phyloP scores from a whole-genome alignment of 2,329 filamentous ascomycete genomes.

The Ustilaginoidea virens region DNA sequence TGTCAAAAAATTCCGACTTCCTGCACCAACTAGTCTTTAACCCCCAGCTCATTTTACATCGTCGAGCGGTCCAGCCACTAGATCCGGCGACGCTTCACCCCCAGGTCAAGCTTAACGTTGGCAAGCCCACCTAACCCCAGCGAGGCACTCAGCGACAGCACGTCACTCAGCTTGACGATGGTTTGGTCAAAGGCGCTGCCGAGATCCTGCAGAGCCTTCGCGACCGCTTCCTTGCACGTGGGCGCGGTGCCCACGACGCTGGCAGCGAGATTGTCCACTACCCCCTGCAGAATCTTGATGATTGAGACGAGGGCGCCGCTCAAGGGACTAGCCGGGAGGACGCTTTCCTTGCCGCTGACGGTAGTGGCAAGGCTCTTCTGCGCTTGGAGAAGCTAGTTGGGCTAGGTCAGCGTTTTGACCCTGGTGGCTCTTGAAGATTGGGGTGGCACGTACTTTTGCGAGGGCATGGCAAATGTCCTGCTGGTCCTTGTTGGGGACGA shows the following conservation, averaged over 20 bases:
- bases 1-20: too few relatives aligned
- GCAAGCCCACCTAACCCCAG: neutral
- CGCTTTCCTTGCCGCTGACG: conserved; percentile 5
- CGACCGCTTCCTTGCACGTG: conserved; percentile 4
- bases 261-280: conserved; percentile 8
- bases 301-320: conserved; percentile 5
- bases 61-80: too few relatives aligned
- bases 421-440: too few relatives aligned
- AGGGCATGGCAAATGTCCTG: too few relatives aligned
- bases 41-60: too few relatives aligned
- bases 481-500: too few relatives aligned
- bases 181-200: neutral
- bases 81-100: too few relatives aligned
- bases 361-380: conserved; percentile 7
- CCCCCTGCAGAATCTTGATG: conserved; percentile 6
- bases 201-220: conserved; percentile 1
- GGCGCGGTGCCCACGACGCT: conserved; percentile 7
- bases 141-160: too few relatives aligned
- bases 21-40: too few relatives aligned
- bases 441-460: too few relatives aligned
- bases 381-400: conserved; percentile 7
- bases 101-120: too few relatives aligned
- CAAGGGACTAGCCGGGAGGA: conserved; percentile 6
- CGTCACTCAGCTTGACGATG: neutral
- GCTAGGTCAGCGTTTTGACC: too few relatives aligned